Conservation (phyloP, 2,329 filamentous ascomycete genomes). For the Trichoderma afroharzianum region DNA sequence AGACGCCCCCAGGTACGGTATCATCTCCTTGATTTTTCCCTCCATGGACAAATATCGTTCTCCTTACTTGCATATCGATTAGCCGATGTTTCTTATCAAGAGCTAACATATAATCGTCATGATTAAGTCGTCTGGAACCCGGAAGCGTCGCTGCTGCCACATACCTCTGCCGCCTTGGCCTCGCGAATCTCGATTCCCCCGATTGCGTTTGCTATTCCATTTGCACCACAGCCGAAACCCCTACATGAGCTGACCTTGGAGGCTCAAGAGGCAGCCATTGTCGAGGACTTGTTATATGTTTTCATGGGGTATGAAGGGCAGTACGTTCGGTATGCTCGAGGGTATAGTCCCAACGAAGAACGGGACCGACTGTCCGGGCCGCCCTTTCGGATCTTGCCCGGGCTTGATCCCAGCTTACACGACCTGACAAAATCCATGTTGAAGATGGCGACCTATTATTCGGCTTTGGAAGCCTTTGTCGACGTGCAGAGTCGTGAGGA, state of each 20-base stretch:
- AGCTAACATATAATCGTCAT: not conserved
- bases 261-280: constrained; percentile 77
- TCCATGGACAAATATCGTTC: not conserved
- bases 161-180: constrained; percentile 69
- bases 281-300: constrained; percentile 89
- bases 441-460: constrained; percentile 91
- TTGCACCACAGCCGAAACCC: constrained; percentile 66
- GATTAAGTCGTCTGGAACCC: constrained; percentile 66
- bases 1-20: constrained; percentile 48
- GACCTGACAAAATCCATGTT: constrained; percentile 87
- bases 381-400: constrained; percentile 71
- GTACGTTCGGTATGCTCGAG: constrained; percentile 82
- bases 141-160: constrained; percentile 67
- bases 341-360: constrained; percentile 80
- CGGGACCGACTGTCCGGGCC: constrained; percentile 84
- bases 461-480: constrained; percentile 85
- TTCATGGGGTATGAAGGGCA: constrained; percentile 99
- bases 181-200: constrained; percentile 62
- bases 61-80: not conserved
- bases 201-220: constrained; percentile 69
- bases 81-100: not conserved
- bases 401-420: constrained; percentile 84
- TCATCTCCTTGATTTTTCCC: not conserved
- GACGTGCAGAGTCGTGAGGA: constrained; percentile 92
- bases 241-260: constrained; percentile 72